Evolutionary conservation across 2,329 filamentous ascomycete species (phyloP).

Genomic region (Spiromastix sp.): DNA sequence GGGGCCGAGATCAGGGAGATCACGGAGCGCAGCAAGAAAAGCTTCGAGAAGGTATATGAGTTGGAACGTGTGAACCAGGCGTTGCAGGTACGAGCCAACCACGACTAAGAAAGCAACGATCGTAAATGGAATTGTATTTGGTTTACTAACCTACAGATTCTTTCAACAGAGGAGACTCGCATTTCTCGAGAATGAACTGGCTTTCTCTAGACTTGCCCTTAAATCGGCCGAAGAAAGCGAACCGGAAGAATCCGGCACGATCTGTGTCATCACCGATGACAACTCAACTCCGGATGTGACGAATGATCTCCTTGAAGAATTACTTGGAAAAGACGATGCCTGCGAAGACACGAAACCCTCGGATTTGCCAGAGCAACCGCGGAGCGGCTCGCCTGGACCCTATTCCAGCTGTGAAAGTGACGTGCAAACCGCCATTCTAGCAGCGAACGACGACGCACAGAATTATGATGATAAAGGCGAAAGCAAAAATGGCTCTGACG

Average conservation of each 20-base stretch:
- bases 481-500: too few species aligned
- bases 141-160: too few species aligned
- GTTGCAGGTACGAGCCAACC: too few species aligned
- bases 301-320: background rate
- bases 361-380: background rate
- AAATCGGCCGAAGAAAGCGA: background rate
- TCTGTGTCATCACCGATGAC: background rate
- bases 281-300: background rate
- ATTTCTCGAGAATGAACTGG: slow-evolving; percentile 1
- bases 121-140: too few species aligned
- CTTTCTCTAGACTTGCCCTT: background rate
- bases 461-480: too few species aligned
- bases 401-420: too few species aligned
- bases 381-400: too few species aligned
- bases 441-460: too few species aligned
- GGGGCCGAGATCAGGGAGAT: background rate
- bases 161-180: background rate
- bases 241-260: background rate
- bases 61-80: too few species aligned
- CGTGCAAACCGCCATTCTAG: too few species aligned
- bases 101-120: too few species aligned
- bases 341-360: background rate
- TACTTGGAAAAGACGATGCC: background rate
- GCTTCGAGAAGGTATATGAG: background rate
- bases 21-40: background rate